These are phyloP conservation scores for Rosa chinensis DNA, from an alignment of 306 rosid genomes.

Conservation along the genomic window DNA sequence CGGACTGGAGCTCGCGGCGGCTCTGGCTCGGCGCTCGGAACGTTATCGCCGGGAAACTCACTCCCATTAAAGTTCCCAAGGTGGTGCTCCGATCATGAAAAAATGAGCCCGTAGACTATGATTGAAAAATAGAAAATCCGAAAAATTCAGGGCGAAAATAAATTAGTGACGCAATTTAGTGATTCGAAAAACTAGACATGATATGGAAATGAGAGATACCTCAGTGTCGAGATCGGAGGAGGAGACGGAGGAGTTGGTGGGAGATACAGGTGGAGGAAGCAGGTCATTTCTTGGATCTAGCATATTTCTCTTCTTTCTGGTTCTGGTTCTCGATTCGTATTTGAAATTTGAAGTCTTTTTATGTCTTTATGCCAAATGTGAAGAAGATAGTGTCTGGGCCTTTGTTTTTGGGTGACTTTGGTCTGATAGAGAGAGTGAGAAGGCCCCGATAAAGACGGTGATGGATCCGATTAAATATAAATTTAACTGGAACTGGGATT, in stretches of 20 bases:
- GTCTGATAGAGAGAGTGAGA: background rate
- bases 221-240: conserved; percentile 99
- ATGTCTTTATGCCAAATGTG: background rate
- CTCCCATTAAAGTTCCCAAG: conserved; percentile 87
- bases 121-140: background rate
- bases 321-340: background rate
- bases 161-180: background rate
- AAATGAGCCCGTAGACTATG: conserved; percentile 89
- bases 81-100: conserved; percentile 92
- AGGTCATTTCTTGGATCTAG: conserved; percentile 73
- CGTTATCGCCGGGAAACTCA: conserved; percentile 75
- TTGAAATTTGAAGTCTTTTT: conserved; percentile 9
- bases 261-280: conserved; percentile 85
- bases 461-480: background rate
- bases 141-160: background rate
- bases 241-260: conserved; percentile 83
- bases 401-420: background rate
- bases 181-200: background rate
- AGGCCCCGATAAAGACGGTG: conserved; percentile 2
- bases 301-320: conserved; percentile 37
- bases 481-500: background rate
- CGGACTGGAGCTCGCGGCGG: conserved; percentile 48
- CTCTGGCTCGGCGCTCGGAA: conserved; percentile 83
- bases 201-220: conserved; percentile 22
- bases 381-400: background rate